Evolutionary conservation across 768 basidiomycete species (phyloP).

Genomic region (Rhodotorula toruloides): DNA sequence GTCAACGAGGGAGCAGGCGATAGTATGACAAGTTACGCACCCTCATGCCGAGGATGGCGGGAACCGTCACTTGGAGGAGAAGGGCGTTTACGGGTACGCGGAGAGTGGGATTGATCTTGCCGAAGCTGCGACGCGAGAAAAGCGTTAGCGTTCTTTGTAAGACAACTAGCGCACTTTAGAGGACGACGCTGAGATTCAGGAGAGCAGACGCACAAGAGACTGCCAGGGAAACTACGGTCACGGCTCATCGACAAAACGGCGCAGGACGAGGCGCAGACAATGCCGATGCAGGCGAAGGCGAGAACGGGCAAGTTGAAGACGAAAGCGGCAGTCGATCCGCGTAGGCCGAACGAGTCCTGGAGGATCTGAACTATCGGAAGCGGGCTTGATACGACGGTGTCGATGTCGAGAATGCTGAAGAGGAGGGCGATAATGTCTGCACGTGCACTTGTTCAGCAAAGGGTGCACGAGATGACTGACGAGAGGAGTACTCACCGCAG

Average conservation of each 20-base stretch:
- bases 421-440: slow-evolving; percentile 31
- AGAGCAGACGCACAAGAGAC: slow-evolving; percentile 1
- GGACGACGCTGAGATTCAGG: too few relatives aligned
- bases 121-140: slow-evolving; percentile 3
- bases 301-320: slow-evolving; percentile 22
- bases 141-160: too few relatives aligned
- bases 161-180: too few relatives aligned
- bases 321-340: slow-evolving; percentile 14
- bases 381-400: neutral
- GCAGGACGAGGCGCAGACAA: slow-evolving; percentile 19
- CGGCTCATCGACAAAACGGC: slow-evolving; percentile 24
- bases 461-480: too few relatives aligned
- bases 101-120: slow-evolving; percentile 5
- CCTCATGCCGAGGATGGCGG: slow-evolving; percentile 37
- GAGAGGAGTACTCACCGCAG: too few relatives aligned
- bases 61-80: slow-evolving; percentile 5
- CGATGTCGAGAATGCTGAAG: slow-evolving; percentile 25
- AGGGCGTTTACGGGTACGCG: slow-evolving; percentile 16
- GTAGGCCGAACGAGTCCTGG: slow-evolving; percentile 12
- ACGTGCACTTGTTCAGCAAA: too few relatives aligned
- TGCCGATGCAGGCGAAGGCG: slow-evolving; percentile 22
- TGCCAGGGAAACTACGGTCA: slow-evolving; percentile 15
- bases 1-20: too few relatives aligned
- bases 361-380: slow-evolving; percentile 21
- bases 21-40: too few relatives aligned